Percentiles rank a stretch among this genome's conserved stretches.
Conservation (phyloP, 2,329 filamentous ascomycete species). For the Didymella keratinophila region DNA sequence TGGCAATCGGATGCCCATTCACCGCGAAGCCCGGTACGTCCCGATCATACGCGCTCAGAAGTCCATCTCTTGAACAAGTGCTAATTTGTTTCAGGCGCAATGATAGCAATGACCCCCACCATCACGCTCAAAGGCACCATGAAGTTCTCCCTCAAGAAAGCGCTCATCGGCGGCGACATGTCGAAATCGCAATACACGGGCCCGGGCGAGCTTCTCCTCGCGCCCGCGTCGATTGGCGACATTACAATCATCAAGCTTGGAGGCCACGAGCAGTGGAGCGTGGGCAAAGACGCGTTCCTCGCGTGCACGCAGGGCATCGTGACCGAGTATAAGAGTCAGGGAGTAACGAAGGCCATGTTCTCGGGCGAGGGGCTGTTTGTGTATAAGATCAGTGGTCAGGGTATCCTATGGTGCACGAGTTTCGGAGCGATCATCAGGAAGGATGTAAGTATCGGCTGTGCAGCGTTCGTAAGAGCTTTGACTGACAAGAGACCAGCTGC, state of each 20-base stretch:
- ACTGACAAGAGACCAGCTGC: constrained; percentile 49
- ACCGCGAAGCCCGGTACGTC: constrained; percentile 74
- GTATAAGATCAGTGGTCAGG: constrained; percentile 82
- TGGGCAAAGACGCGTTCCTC: constrained; percentile 87
- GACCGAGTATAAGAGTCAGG: constrained; percentile 88
- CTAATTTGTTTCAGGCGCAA: constrained; percentile 65
- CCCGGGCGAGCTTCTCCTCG: constrained; percentile 87
- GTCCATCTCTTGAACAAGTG: too few relatives aligned
- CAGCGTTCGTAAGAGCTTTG: too few relatives aligned
- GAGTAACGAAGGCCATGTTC: constrained; percentile 89
- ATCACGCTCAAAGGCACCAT: constrained; percentile 82
- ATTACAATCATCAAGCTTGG: constrained; percentile 79
- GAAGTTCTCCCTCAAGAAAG: constrained; percentile 90
- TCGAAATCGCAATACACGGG: constrained; percentile 81
- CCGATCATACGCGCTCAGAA: too few relatives aligned
- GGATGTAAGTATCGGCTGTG: constrained; percentile 68
- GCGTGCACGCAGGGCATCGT: constrained; percentile 84
- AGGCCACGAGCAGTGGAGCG: constrained; percentile 79
- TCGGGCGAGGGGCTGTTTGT: constrained; percentile 91
- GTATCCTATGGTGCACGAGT: constrained; percentile 87
- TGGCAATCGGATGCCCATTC: constrained; percentile 88
- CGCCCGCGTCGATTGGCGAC: constrained; percentile 81
- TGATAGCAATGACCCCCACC: constrained; percentile 94
- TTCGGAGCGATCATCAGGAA: constrained; percentile 96
- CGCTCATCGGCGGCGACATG: constrained; percentile 84